Conservation (phyloP, 2,329 filamentous ascomycete genomes). For the Chrysosporium keratinophilum region DNA sequence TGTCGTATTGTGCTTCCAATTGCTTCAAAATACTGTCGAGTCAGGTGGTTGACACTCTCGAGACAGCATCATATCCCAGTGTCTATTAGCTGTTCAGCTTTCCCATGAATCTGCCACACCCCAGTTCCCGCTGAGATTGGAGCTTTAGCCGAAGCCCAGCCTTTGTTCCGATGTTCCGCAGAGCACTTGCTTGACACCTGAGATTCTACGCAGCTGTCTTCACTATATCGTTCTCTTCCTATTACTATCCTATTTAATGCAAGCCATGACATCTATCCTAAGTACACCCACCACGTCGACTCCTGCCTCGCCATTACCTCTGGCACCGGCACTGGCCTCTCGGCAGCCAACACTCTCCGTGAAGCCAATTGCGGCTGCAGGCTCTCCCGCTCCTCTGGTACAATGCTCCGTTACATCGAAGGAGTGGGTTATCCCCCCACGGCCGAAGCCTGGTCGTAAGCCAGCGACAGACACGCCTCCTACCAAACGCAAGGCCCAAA, state of each 20-base stretch:
- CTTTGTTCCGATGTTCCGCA: constrained; percentile 5
- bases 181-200: neutral
- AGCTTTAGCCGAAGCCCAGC: neutral
- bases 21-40: neutral
- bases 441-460: constrained; percentile 91
- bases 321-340: constrained; percentile 22
- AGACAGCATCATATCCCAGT: neutral
- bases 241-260: neutral
- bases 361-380: constrained; percentile 29
- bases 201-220: neutral
- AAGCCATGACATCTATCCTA: constrained; percentile 31
- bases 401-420: constrained; percentile 58
- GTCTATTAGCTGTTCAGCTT: neutral
- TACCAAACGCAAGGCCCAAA: constrained; percentile 77
- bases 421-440: constrained; percentile 76
- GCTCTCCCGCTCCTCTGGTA: constrained; percentile 30
- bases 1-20: neutral
- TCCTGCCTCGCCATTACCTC: constrained; percentile 28
- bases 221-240: neutral
- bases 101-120: neutral
- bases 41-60: neutral
- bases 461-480: constrained; percentile 92
- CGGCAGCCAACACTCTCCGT: constrained; percentile 27
- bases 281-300: constrained; percentile 32
- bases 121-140: neutral